Evolutionary conservation across 352 stramenopile species (phyloP).

Genomic region (Blastocystis sp.): DNA sequence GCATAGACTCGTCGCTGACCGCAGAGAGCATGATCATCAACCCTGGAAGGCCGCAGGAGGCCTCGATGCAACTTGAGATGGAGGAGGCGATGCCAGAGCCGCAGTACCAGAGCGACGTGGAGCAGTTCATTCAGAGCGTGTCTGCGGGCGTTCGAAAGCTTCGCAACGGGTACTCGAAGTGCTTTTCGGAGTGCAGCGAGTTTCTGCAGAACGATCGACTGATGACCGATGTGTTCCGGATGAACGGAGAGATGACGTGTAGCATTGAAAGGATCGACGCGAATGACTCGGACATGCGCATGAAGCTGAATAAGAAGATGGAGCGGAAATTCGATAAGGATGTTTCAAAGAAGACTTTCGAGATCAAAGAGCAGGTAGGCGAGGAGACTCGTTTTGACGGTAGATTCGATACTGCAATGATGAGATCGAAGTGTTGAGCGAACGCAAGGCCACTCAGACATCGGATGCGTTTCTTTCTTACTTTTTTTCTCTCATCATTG

Average conservation of each 20-base stretch:
- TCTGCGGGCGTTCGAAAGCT: background rate
- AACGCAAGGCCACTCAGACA: background rate
- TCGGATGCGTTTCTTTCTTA: background rate
- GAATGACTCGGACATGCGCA: background rate
- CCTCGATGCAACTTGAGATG: background rate
- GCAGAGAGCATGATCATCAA: conserved; percentile 1
- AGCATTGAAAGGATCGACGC: background rate
- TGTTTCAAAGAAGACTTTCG: background rate
- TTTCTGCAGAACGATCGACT: background rate
- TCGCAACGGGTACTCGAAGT: background rate
- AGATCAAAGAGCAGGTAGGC: background rate
- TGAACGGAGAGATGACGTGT: background rate
- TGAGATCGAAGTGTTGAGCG: conserved; percentile 41
- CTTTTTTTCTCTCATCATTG: conserved; percentile 19
- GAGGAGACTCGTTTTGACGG: background rate
- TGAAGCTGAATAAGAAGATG: conserved; percentile 6
- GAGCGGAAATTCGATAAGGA: background rate
- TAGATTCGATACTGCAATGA: background rate
- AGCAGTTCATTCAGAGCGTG: background rate
- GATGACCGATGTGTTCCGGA: background rate
- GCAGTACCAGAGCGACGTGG: background rate
- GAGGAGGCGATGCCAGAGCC: background rate
- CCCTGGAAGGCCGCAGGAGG: background rate
- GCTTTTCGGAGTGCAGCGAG: background rate
- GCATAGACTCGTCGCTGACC: background rate